These are phyloP conservation scores for Populus hybrid DNA, from an alignment of 441 rosid genomes.

Conservation along the genomic window DNA sequence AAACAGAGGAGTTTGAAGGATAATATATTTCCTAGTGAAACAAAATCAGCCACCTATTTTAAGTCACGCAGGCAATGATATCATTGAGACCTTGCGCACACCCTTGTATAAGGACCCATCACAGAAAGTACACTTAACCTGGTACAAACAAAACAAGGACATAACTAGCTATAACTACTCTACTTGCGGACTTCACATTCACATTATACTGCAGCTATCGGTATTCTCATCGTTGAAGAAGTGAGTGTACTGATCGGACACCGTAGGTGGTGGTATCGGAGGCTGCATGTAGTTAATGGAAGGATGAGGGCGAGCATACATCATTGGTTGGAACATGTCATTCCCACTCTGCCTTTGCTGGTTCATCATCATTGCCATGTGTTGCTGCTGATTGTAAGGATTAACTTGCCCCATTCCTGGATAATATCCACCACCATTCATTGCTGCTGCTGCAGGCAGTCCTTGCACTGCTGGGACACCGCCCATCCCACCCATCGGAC, in stretches of 20 bases:
- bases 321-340: slow-evolving; percentile 82
- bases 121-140: not conserved
- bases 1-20: slow-evolving; percentile 11
- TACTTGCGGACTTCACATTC: slow-evolving; percentile 19
- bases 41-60: slow-evolving; percentile 11
- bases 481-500: slow-evolving; percentile 35
- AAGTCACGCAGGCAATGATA: not conserved
- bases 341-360: slow-evolving; percentile 60
- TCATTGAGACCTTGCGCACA: slow-evolving; percentile 1
- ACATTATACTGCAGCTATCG: slow-evolving; percentile 83
- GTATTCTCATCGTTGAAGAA: slow-evolving; percentile 90
- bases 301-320: slow-evolving; percentile 67
- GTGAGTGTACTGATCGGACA: slow-evolving; percentile 55
- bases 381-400: slow-evolving; percentile 54
- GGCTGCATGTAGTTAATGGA: slow-evolving; percentile 56
- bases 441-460: slow-evolving; percentile 48
- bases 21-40: not conserved
- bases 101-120: slow-evolving; percentile 21
- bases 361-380: slow-evolving; percentile 93
- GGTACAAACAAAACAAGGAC: not conserved
- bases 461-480: slow-evolving; percentile 64
- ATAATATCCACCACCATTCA: slow-evolving; percentile 48
- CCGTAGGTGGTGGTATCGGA: slow-evolving; percentile 41
- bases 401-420: slow-evolving; percentile 43
- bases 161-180: slow-evolving; percentile 14